phyloP scores from a whole-genome alignment of 1,284 basidiomycete species.

The Coniferiporia weirii region DNA sequence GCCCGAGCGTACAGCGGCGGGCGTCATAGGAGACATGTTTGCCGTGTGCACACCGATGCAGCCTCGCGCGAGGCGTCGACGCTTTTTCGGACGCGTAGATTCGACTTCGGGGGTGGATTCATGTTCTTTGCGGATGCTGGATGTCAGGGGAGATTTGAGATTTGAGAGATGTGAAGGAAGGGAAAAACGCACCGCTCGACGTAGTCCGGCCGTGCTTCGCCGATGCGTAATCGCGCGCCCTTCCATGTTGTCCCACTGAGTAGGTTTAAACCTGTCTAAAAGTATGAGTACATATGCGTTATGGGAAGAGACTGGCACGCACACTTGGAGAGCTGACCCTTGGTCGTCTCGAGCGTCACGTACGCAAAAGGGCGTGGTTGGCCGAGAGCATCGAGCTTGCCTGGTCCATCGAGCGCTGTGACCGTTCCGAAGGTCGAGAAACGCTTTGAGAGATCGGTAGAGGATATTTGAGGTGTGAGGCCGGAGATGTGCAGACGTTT shows the following conservation, averaged over 20 bases:
- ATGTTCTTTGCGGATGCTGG: constrained; percentile 35
- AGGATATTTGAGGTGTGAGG: constrained; percentile 57
- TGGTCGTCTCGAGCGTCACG: constrained; percentile 64
- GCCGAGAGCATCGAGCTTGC: constrained; percentile 55
- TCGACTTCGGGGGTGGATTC: constrained; percentile 25
- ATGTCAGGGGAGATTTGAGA: neutral
- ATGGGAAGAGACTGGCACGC: constrained; percentile 24
- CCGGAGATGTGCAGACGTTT: constrained; percentile 73
- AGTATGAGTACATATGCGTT: neutral
- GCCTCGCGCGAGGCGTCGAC: constrained; percentile 31
- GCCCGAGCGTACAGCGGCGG: constrained; percentile 47
- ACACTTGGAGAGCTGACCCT: constrained; percentile 60
- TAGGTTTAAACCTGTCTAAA: constrained; percentile 56
- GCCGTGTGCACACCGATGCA: constrained; percentile 38
- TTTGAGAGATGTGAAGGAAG: neutral
- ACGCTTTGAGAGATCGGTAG: constrained; percentile 51
- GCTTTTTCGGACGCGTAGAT: constrained; percentile 28
- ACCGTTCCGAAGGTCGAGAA: constrained; percentile 65
- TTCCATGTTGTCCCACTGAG: constrained; percentile 80
- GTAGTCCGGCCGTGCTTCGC: constrained; percentile 73
- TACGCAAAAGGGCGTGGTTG: constrained; percentile 65
- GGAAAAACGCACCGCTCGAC: constrained; percentile 43
- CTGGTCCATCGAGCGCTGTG: constrained; percentile 63
- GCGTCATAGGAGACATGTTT: constrained; percentile 60
- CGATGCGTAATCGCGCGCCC: constrained; percentile 73